Evolutionary conservation across 495 filamentous ascomycete genomes (phyloP), one percentile per base, ranked within the genome.

Genomic region (Bryoglossum gracile): DNA sequence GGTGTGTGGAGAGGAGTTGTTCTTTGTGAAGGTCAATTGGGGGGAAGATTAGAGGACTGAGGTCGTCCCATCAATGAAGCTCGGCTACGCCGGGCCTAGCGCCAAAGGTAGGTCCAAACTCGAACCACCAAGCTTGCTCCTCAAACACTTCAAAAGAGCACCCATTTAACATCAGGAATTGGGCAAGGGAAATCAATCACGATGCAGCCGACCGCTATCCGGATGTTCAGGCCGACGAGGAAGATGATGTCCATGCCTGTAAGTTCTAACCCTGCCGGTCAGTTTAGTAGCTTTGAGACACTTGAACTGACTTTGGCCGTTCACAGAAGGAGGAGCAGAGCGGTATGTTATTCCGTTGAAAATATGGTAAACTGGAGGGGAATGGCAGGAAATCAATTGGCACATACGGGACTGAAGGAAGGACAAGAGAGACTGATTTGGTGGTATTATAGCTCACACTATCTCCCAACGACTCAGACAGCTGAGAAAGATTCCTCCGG

Each of bases 391-490:
- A 39, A 23, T 35, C 43, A 36, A 53, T 47, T 53, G 36, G 36
- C n/a, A 35, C 24, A 41, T 21, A 4, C 11, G 8, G 2, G 21
- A 8, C 6, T 19, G 10, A n/a, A 18, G 22, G 25, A 39, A 32
- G 21, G 28, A 43, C 36, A n/a, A n/a, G n/a, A 45, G 23, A 41
- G 36, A 36, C 51, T 56, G 33, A 56, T 48, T 9, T 45, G 22
- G 2, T 21, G 16, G 54, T 54, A 43, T 19, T 55, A 26, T 59
- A 98, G 92, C 87, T 64, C 92, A 97, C 74, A 97, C 92, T 50
- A 83, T 99, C 70, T 96, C 92, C 38, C 92, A 99, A 73, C 85
- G 94, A 58, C 74, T 99, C 52, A 83, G 92, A 59, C 78, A 75
- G 54, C 70, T 96, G 51, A 88, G 85, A 78, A 80, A 79, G 72